These are phyloP conservation scores for Pseudogymnoascus sp. DNA, from an alignment of 2,329 filamentous ascomycete genomes.

Conservation along the genomic window DNA sequence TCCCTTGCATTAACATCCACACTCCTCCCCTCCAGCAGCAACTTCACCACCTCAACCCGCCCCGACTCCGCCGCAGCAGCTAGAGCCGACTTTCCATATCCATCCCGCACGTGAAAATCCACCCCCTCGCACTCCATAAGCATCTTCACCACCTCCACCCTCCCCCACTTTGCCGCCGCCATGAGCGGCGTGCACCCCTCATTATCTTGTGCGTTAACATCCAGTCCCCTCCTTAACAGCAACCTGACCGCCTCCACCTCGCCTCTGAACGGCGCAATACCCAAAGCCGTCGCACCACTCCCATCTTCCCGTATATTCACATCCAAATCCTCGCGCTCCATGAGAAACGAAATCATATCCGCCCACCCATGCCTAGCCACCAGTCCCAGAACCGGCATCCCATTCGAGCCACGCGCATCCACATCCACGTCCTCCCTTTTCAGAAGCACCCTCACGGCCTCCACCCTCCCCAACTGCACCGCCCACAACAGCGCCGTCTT, in stretches of 20 bases:
- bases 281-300: not conserved
- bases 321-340: not conserved
- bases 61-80: not conserved
- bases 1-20: not conserved
- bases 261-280: not conserved
- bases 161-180: not conserved
- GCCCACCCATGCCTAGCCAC: not conserved
- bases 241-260: not conserved
- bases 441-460: not conserved
- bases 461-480: not conserved
- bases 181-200: not conserved
- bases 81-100: not conserved
- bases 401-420: not conserved
- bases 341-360: not conserved
- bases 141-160: not conserved
- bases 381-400: not conserved
- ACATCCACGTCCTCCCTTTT: not conserved
- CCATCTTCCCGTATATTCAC: not conserved
- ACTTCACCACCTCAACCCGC: not conserved
- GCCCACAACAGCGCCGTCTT: not conserved
- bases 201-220: not conserved
- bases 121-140: not conserved
- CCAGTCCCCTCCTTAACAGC: not conserved
- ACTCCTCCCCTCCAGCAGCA: not conserved
- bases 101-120: not conserved